These are phyloP conservation scores for Metschnikowia colocasiae DNA, from an alignment of 805 yeast genomes.

Conservation along the genomic window DNA sequence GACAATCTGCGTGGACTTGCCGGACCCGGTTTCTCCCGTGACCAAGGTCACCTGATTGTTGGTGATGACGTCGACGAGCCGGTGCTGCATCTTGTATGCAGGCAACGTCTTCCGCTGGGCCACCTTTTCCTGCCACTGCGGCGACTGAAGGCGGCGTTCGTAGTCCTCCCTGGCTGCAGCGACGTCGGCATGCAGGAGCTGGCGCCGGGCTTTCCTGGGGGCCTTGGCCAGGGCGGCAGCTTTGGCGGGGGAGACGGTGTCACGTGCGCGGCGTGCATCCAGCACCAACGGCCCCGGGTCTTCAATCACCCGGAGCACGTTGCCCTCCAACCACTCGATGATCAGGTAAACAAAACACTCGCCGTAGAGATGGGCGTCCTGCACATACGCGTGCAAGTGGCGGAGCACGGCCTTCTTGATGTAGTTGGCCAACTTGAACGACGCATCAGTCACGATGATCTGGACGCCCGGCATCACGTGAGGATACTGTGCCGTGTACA, in stretches of 20 bases:
- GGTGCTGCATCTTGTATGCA: slow-evolving; percentile 70
- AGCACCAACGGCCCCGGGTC: slow-evolving; percentile 67
- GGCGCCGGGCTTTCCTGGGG: neutral
- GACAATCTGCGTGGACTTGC: slow-evolving; percentile 91
- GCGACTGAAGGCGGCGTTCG: neutral
- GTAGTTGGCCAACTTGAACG: slow-evolving; percentile 62
- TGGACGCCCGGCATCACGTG: slow-evolving; percentile 65
- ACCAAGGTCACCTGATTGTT: slow-evolving; percentile 65
- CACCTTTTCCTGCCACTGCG: neutral
- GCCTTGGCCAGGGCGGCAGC: neutral
- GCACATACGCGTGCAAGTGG: slow-evolving; percentile 43
- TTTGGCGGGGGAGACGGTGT: neutral
- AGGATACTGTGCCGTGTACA: slow-evolving; percentile 52
- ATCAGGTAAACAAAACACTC: slow-evolving; percentile 64
- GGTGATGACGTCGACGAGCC: slow-evolving; percentile 54
- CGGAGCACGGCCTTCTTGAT: slow-evolving; percentile 57
- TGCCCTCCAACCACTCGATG: slow-evolving; percentile 75
- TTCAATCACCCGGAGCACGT: slow-evolving; percentile 53
- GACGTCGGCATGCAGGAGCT: neutral
- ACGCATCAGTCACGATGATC: slow-evolving; percentile 33
- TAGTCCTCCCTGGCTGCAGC: neutral
- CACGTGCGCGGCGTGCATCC: neutral
- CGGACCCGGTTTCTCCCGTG: slow-evolving; percentile 98
- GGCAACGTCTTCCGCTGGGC: slow-evolving; percentile 57
- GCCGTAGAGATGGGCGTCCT: slow-evolving; percentile 51